Evolutionary conservation across 257 asterid genomes (phyloP), one percentile per base, ranked within the genome.

Genomic region (Capsicum chinense): DNA sequence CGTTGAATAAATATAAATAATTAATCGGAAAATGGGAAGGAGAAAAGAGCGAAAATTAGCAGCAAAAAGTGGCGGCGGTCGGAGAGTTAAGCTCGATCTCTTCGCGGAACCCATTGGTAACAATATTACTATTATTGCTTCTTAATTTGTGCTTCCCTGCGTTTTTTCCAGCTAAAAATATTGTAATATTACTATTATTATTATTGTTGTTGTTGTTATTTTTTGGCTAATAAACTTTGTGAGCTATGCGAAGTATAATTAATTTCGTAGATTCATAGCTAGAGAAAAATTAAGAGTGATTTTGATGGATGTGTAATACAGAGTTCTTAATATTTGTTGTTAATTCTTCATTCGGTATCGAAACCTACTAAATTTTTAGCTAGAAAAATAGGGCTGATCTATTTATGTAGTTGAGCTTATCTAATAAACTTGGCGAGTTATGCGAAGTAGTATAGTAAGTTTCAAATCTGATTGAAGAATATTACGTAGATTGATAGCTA

Each of bases 21-120:
- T 19, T 39, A 19, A 73, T 73, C 59, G 33, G 2, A 26, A 56
- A 44, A 97, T 97, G 98, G 99, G 98, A 79, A 91, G 94, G 90
- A 93, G 99, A 83, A 97, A 94, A 90, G 99, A 93, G 89, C 98
- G 98, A 26, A 93, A 98, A 11, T 90, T 83, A 35, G 99, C 98
- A 67, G 95, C 97, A 83, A 84, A 86, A 84, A 84, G 87, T 85
- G 90, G 91, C 83, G 86, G 92, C 73, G 92, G 94, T 79, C 97
- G 99, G 48, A 88, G 99, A 90, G 97, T 96, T 67, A 96, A 94
- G 85, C 98, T 96, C 81, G 99, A 94, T 84, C 93, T 96, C 83
- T 92, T 88, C 69, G 95, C 95, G 95, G 99, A 97, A 90, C 98
- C 97, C 93, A 87, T 97, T 78, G 99, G 99, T 97, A 88, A 35